Conservation (phyloP, 179 eudicot genomes). For the Beta macrorhiza region DNA sequence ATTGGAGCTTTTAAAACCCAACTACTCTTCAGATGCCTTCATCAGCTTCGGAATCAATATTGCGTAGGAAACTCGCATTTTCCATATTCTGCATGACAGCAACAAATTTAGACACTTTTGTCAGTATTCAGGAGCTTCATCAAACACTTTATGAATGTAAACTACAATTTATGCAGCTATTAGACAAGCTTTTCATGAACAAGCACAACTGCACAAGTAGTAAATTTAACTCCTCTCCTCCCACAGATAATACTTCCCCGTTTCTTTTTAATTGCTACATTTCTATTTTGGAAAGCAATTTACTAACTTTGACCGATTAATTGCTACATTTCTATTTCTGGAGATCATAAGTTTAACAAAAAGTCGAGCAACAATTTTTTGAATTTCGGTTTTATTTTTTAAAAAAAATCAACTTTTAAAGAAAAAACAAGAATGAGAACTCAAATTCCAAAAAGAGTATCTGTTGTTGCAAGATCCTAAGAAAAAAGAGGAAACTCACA, state of each 20-base stretch:
- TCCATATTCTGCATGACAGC: constrained; percentile 53
- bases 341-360: too few species aligned
- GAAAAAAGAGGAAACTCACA: not conserved
- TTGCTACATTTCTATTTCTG: too few species aligned
- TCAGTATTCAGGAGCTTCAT: not conserved
- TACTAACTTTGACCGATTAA: too few species aligned
- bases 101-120: not conserved
- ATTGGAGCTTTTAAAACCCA: not conserved
- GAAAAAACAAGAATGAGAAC: constrained; percentile 2
- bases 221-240: too few species aligned
- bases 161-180: too few species aligned
- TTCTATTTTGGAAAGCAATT: too few species aligned
- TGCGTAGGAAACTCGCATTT: constrained; percentile 65
- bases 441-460: not conserved
- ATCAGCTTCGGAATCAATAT: constrained; percentile 29
- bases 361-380: too few species aligned
- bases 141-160: not conserved
- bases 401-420: not conserved
- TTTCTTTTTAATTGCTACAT: too few species aligned
- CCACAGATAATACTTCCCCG: too few species aligned
- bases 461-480: not conserved
- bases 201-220: too few species aligned
- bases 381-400: not conserved
- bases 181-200: too few species aligned
- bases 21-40: not conserved